Evolutionary conservation across 192 early-diverging fungal genomes (phyloP), one percentile per base, ranked within the genome.

Genomic region (Entophlyctis helioformis): DNA sequence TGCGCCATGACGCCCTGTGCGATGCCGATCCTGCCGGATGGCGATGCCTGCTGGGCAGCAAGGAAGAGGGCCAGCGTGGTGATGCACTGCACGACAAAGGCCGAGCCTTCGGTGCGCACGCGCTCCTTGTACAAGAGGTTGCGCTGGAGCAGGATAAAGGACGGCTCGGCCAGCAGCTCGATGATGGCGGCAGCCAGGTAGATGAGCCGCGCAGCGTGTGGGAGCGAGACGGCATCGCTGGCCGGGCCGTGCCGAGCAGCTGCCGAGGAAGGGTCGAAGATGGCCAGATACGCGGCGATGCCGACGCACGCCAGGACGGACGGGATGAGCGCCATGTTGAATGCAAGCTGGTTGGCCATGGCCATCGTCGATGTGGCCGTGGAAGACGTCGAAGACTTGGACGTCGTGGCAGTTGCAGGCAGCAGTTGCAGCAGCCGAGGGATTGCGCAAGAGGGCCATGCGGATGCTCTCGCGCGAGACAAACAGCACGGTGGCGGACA

Each of bases 401-500:
- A 40, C 13, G 7, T 20, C 39, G 7, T 10, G 19, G 18, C 19
- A 13, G 7, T 18, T 8, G 13, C 13, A 40, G 10, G 39, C 39
- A 16, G 18, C 39, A 8, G 7, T 40, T 40, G 6, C 1, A 10
- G 26, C 39, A 39, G 28, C 46, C 20, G 7, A 16, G 0, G 46
- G 6, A 29, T 23, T 50, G n/a, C 72, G 36, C 24, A 70, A 48
- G 27, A 69, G 45, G 1, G 64, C 72, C 67, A 69, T 69, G 11
- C 67, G 36, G 13, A 69, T 55, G 33, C 52, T 55, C 38, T 70
- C 66, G 22, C 95, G 64, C 1, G 89, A 91, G 11, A 98, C 63
- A 66, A 98, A 96, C 29, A 96, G 59, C 19, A 96, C 81, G 0
- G 91, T 90, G n/a, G 86, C 78, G 8, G 85, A 69, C 13, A 92